A percentile compares a stretch with the other conserved stretches of the same genome.
Conservation (phyloP, 345 rosid species). For the Arabidopsis thaliana region DNA sequence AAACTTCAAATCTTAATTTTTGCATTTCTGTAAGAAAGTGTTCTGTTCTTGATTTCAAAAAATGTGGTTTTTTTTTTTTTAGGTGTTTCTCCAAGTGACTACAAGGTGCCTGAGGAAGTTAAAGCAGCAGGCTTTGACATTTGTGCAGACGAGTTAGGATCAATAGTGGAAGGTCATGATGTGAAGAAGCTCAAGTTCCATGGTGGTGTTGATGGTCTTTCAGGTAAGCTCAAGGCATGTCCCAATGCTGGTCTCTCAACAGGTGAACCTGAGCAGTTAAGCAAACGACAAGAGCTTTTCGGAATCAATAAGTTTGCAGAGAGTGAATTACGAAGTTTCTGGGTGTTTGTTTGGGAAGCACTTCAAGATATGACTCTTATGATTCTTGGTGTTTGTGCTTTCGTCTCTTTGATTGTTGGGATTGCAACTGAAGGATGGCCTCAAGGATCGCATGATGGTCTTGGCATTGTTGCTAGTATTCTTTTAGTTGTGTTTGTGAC, state of each 20-base stretch:
- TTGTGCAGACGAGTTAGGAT: conserved; percentile 87
- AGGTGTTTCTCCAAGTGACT: conserved; percentile 79
- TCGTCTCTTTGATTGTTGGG: conserved; percentile 85
- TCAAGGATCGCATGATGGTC: conserved; percentile 91
- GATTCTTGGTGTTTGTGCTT: conserved; percentile 88
- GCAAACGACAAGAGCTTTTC: conserved; percentile 63
- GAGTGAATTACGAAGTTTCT: conserved; percentile 61
- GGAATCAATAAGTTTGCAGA: conserved; percentile 91
- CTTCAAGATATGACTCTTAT: conserved; percentile 92
- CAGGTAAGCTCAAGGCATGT: conserved; percentile 67
- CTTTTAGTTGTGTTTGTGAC: conserved; percentile 89
- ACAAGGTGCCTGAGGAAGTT: conserved; percentile 67
- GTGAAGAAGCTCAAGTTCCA: conserved; percentile 75
- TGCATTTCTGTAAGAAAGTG: not conserved
- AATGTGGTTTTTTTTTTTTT: not conserved
- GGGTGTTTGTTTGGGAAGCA: conserved; percentile 95
- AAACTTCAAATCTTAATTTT: not conserved
- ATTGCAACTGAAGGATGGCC: conserved; percentile 96
- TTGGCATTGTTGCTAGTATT: conserved; percentile 88
- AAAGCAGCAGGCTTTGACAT: conserved; percentile 83
- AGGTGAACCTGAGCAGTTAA: conserved; percentile 44
- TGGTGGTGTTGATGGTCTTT: conserved; percentile 74
- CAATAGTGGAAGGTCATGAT: conserved; percentile 83
- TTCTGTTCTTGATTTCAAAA: not conserved
- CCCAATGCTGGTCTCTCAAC: conserved; percentile 58